Conservation (phyloP, 371 early-diverging fungal genomes). For the Lichtheimia ornata region DNA sequence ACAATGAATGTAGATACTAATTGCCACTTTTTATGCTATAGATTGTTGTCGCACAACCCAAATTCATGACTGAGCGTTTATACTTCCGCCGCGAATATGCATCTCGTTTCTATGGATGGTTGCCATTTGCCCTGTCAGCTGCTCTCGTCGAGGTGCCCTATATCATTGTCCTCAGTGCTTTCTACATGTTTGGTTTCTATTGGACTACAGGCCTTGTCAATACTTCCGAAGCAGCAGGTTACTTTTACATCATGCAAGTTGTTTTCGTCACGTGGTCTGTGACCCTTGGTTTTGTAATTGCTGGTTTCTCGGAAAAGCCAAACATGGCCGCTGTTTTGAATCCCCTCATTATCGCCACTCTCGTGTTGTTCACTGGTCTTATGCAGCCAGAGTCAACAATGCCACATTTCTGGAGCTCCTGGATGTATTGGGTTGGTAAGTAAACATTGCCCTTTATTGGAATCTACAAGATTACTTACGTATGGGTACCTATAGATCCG, state of each 20-base stretch:
- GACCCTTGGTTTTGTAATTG: conserved; percentile 62
- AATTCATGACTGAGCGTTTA: conserved; percentile 62
- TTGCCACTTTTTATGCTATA: too few relatives aligned
- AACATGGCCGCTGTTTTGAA: conserved; percentile 53
- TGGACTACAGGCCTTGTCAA: conserved; percentile 60
- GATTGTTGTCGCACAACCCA: conserved; percentile 68
- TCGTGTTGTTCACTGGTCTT: conserved; percentile 75
- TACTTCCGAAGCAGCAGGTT: conserved; percentile 40
- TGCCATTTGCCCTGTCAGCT: conserved; percentile 55
- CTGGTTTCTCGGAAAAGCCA: conserved; percentile 35
- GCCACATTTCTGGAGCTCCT: conserved; percentile 76
- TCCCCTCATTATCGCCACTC: conserved; percentile 70
- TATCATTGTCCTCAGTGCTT: conserved; percentile 41
- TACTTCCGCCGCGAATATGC: conserved; percentile 67
- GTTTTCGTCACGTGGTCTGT: conserved; percentile 56
- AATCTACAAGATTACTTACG: conserved; percentile 35
- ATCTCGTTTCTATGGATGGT: conserved; percentile 69
- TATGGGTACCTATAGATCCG: conserved; percentile 25
- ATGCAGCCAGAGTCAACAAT: conserved; percentile 67
- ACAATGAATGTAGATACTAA: too few relatives aligned
- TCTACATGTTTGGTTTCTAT: conserved; percentile 59
- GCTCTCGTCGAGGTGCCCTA: conserved; percentile 58
- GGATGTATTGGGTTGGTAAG: conserved; percentile 77
- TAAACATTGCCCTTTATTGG: conserved; percentile 66
- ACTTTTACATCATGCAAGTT: conserved; percentile 53